phyloP scores from a whole-genome alignment of 306 rosid genomes.

The Hylodesmum podocarpum region DNA sequence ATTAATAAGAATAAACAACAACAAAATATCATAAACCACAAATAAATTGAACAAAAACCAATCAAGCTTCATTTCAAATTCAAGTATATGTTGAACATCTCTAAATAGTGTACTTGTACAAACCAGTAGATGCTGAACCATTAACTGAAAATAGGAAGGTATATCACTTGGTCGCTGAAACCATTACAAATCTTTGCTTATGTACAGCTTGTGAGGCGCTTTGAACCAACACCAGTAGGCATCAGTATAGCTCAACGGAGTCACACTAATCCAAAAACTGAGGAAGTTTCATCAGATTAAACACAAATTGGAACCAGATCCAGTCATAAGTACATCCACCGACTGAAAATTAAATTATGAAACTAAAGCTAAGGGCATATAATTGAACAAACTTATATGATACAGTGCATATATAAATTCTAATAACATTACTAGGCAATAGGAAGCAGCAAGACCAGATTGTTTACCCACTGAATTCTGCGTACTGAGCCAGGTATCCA shows the following conservation, averaged over 20 bases:
- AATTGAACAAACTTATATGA: constrained; percentile 11
- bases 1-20: too few species aligned
- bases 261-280: background rate
- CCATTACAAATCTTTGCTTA: background rate
- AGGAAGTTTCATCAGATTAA: background rate
- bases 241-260: background rate
- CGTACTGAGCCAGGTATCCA: constrained; percentile 23
- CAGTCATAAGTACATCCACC: background rate
- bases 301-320: background rate
- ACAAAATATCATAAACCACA: background rate
- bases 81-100: background rate
- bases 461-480: background rate
- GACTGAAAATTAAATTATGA: background rate
- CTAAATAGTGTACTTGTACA: background rate
- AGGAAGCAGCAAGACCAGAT: constrained; percentile 31
- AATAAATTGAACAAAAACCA: background rate
- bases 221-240: background rate
- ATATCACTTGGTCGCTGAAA: background rate
- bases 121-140: background rate
- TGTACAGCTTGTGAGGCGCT: background rate
- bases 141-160: background rate
- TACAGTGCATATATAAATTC: constrained; percentile 20
- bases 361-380: background rate
- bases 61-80: background rate
- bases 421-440: constrained; percentile 25